A percentile compares a stretch with the other conserved stretches of the same genome.
phyloP scores from a whole-genome alignment of 2,329 filamentous ascomycete species.

The Alternaria atra region DNA sequence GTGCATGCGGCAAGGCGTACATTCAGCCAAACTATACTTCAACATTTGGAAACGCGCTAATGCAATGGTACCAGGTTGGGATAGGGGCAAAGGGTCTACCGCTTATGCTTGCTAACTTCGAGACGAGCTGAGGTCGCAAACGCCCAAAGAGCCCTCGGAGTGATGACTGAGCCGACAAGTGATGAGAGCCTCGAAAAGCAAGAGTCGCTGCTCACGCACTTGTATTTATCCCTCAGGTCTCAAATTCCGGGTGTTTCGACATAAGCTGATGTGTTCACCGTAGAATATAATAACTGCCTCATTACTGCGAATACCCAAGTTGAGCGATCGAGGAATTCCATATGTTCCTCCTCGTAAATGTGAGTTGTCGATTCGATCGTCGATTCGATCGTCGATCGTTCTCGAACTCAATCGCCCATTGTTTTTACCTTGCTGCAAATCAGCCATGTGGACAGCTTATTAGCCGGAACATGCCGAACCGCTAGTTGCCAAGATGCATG shows the following conservation, averaged over 20 bases:
- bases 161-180: not conserved
- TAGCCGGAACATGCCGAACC: not conserved
- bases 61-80: not conserved
- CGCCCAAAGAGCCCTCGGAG: not conserved
- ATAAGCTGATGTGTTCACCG: not conserved
- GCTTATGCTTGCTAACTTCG: not conserved
- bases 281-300: not conserved
- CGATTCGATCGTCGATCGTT: not conserved
- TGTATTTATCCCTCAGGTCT: not conserved
- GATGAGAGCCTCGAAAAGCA: not conserved
- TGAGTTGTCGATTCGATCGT: not conserved
- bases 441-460: not conserved
- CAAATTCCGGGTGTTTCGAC: not conserved
- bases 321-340: not conserved
- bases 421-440: not conserved
- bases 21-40: not conserved
- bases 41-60: not conserved
- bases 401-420: not conserved
- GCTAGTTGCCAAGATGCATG: not conserved
- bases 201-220: not conserved
- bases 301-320: not conserved
- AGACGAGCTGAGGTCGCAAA: slow-evolving; percentile 1
- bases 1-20: not conserved
- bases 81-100: not conserved
- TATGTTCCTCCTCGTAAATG: not conserved